Conservation (phyloP, 2,329 filamentous ascomycete species). For the Fusarium longipes region DNA sequence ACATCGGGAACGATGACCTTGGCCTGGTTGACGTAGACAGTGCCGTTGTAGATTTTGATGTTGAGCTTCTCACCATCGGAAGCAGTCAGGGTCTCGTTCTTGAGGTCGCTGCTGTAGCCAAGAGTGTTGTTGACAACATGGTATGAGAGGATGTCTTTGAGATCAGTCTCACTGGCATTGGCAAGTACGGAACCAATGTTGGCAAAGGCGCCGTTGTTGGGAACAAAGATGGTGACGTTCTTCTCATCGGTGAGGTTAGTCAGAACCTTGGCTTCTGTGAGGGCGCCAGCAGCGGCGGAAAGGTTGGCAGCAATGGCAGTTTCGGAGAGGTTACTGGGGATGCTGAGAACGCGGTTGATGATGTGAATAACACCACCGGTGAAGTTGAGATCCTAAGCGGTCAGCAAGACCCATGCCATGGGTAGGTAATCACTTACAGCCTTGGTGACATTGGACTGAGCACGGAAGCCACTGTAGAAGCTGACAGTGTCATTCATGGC, state of each 20-base stretch:
- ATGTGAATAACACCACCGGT: conserved; percentile 61
- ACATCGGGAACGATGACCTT: conserved; percentile 61
- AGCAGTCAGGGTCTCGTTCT: conserved; percentile 32
- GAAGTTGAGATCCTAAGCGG: conserved; percentile 55
- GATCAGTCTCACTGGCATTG: conserved; percentile 57
- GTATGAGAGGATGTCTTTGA: conserved; percentile 66
- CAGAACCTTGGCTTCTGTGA: conserved; percentile 44
- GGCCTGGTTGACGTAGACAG: conserved; percentile 53
- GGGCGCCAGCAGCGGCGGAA: conserved; percentile 40
- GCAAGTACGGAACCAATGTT: conserved; percentile 61
- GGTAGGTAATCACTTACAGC: conserved; percentile 36
- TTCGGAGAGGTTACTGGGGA: conserved; percentile 49
- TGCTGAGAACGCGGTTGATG: conserved; percentile 60
- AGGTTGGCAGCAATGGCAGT: conserved; percentile 40
- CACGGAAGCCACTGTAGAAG: conserved; percentile 58
- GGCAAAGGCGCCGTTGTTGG: conserved; percentile 68
- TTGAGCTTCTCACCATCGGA: conserved; percentile 53
- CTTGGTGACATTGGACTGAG: conserved; percentile 53
- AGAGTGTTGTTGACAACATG: conserved; percentile 69
- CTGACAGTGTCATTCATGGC: conserved; percentile 57
- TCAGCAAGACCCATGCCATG: neutral
- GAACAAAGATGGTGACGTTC: conserved; percentile 69
- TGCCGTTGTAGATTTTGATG: conserved; percentile 56
- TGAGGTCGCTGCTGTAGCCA: conserved; percentile 48
- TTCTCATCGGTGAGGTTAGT: conserved; percentile 37